phyloP scores from a whole-genome alignment of 768 basidiomycete species.

The Hygrocybe coccinea region DNA sequence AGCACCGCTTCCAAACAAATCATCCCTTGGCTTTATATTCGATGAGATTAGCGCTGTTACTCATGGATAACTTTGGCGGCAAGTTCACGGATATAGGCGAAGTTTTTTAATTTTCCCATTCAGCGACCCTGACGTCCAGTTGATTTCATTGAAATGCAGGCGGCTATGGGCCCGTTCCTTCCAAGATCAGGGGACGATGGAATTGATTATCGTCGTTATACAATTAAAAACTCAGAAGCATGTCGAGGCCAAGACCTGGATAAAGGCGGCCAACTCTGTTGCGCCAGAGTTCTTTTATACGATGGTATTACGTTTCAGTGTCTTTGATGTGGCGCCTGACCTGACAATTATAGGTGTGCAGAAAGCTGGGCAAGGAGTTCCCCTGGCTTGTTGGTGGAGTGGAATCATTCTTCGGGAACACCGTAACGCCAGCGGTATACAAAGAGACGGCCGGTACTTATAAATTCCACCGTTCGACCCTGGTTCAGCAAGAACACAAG shows the following conservation, averaged over 20 bases:
- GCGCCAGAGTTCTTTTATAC: background rate
- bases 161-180: constrained; percentile 7
- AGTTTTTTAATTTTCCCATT: background rate
- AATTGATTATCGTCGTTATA: constrained; percentile 1
- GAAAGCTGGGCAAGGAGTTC: background rate
- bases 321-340: background rate
- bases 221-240: constrained; percentile 1
- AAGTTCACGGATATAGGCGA: background rate
- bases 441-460: no score
- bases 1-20: background rate
- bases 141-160: constrained; percentile 10
- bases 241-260: background rate
- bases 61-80: constrained; percentile 5
- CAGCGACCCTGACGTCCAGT: constrained; percentile 4
- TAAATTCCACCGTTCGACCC: no score
- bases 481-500: no score
- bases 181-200: constrained; percentile 10
- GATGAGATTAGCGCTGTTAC: background rate
- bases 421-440: background rate
- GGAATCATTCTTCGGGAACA: background rate
- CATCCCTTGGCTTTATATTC: background rate
- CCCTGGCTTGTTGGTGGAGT: background rate
- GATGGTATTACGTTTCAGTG: background rate
- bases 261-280: background rate
- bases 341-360: background rate